phyloP scores from a whole-genome alignment of 225 moss, liverwort and hornwort species.

The Ulota crispa region DNA sequence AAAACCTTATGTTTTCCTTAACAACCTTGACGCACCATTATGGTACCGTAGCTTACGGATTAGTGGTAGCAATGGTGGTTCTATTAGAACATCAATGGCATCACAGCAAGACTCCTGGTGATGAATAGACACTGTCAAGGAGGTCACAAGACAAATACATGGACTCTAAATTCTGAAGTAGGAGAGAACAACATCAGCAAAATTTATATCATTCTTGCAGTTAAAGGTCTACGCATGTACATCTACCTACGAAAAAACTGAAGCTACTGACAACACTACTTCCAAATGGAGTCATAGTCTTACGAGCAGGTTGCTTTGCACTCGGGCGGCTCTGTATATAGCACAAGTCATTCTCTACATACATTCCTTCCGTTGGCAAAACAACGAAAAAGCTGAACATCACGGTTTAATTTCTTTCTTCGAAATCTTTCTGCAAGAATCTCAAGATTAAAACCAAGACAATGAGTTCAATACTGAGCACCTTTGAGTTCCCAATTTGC shows the following conservation, averaged over 20 bases:
- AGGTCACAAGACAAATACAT: not conserved
- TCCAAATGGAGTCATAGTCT: not conserved
- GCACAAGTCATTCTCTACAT: not conserved
- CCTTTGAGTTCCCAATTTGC: not conserved
- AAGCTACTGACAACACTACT: not conserved
- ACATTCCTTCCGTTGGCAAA: not conserved
- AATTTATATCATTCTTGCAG: not conserved
- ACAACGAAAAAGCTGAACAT: not conserved
- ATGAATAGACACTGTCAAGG: not conserved
- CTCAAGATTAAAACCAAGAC: not conserved
- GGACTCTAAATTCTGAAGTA: not conserved
- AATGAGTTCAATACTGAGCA: not conserved
- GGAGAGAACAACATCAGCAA: not conserved
- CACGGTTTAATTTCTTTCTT: not conserved
- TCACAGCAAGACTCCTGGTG: not conserved
- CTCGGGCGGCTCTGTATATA: not conserved
- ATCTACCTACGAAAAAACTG: not conserved
- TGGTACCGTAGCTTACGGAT: not conserved
- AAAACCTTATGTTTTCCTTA: not conserved
- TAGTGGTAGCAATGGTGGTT: not conserved
- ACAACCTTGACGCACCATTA: not conserved
- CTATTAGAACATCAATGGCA: not conserved
- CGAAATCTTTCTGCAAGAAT: not conserved
- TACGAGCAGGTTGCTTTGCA: not conserved
- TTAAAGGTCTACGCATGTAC: not conserved